Evolutionary conservation across 2,329 filamentous ascomycete genomes (phyloP), one percentile per base, ranked within the genome.

Genomic region (Acephala macrosclerotiorum): DNA sequence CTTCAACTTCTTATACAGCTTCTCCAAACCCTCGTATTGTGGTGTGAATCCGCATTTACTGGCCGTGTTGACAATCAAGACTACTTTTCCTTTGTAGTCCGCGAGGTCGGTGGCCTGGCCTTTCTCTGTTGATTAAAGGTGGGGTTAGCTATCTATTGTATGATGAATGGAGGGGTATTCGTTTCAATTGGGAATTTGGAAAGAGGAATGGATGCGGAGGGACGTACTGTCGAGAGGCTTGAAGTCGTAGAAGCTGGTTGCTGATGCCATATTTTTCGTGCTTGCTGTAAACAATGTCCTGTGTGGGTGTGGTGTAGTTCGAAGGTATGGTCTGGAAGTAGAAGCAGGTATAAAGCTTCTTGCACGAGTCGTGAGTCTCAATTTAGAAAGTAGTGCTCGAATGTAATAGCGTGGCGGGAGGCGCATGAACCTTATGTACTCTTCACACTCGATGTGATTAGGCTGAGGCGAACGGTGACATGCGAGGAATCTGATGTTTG

Each of bases 41-140:
- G 94, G 94, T 2, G 96, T 98, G 88, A 98, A 98, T 79, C 96
- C 95, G 85, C 96, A 99, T 84, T 98, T 97, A 79, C 93, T 97
- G 73, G 96, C 96, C 1, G 95, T 97, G 88, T 99, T 99, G 82
- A 99, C 94, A 75, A 97, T 85, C 67, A 99, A 90, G 74, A 98
- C 88, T 73, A 98, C 95, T 81, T 98, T 98, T 86, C 91, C 92
- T 79, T 92, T 89, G 82, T 93, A 92, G 68, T 89, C 80, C 72
- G 82, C 77, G 71, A 98, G 85, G 66, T 89, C 83, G 77, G 90
- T 90, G 72, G 91, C 86, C 63, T 87, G 77, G 79, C 93, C 94
- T 78, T 89, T 90, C 78, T 94, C 90, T 93, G 76, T 72, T n/a
- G 16, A 70, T 68, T 68, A 47, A 40, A 59, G 26, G 49, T 20